Conservation (phyloP, 2,329 filamentous ascomycete species). For the Pyrenochaeta sp. region DNA sequence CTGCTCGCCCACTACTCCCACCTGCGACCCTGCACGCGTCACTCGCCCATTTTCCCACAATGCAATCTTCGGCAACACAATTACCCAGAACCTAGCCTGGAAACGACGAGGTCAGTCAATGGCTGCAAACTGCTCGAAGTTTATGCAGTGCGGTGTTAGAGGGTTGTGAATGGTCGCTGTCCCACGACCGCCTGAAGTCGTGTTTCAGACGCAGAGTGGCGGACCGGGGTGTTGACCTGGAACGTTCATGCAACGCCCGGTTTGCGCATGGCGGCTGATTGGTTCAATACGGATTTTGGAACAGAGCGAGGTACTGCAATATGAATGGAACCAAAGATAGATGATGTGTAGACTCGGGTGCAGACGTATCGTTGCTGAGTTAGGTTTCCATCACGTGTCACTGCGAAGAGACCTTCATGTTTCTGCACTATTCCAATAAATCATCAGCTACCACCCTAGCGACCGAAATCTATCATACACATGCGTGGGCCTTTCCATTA, state of each 20-base stretch:
- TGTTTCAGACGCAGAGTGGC: conserved; percentile 28
- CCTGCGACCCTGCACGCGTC: conserved; percentile 15
- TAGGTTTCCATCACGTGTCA: background rate
- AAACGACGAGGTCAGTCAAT: background rate
- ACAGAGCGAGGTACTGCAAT: conserved; percentile 30
- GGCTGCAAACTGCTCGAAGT: background rate
- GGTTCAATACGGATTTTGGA: conserved; percentile 6
- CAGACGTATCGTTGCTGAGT: background rate
- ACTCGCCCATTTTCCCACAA: conserved; percentile 10
- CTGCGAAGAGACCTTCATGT: background rate
- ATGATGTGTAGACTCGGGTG: background rate
- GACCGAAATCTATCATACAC: conserved; percentile 3
- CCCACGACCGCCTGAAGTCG: conserved; percentile 8
- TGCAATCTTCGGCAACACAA: conserved; percentile 24
- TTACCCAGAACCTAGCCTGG: conserved; percentile 2
- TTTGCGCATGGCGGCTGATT: conserved; percentile 15
- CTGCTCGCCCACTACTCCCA: conserved; percentile 6
- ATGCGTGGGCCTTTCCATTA: background rate
- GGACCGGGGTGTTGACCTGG: conserved; percentile 19
- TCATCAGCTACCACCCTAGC: conserved; percentile 1
- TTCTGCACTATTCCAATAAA: background rate
- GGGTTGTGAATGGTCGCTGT: background rate
- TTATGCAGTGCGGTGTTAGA: conserved; percentile 6
- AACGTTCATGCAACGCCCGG: conserved; percentile 10
- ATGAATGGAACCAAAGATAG: conserved; percentile 1